Base-by-base conservation (phyloP, 805 yeast genomes). In the Kodamaea lidongshanica region DNA sequence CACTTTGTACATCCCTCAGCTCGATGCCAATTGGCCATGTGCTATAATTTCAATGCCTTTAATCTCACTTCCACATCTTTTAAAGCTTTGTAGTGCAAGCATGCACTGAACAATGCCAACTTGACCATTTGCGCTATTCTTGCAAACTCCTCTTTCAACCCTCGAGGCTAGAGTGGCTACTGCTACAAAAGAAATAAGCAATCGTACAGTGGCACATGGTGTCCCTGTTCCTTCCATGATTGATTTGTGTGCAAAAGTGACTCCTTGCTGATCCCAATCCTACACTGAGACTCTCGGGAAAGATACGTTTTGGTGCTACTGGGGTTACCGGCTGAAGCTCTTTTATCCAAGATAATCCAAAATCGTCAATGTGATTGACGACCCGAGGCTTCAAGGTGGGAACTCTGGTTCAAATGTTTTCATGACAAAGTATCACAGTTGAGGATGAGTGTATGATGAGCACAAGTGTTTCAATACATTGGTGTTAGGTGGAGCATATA, bases 251-350 rank as follows among this genome's bases (percentile, higher is more conserved):
- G 77, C 64, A 19, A 72, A 65, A 27, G 60, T 77, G 39, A 46
- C 85, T 1, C 37, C 59, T 92, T 1, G 50, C 73, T 1, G 97
- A 88, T 51, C 84, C 95, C 0, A 80, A 81, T 35, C 85, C 88
- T 0, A 60, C 72, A 0, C 96, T 84, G 0, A 68, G 96, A 40
- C 94, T 77, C 44, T 61, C 74, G 0, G 82, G 79, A 61, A 70
- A 95, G 49, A 60, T 65, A 3, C 66, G 86, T 0, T 89, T 70
- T 45, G 41, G 63, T 60, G 12, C 46, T 66, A 5, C 80, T 74
- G 55, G 81, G 84, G 0, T 45, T 54, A 0, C 56, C 61, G 9
- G 81, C 77, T 0, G 72, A 67, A 10, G 40, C 38, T 10, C 36
- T 74, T 7, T 40, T 65, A 2, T 18, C 35, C 10, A 34, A 32